Conservation (phyloP, 371 early-diverging fungal species). For the Mortierella sp. region DNA sequence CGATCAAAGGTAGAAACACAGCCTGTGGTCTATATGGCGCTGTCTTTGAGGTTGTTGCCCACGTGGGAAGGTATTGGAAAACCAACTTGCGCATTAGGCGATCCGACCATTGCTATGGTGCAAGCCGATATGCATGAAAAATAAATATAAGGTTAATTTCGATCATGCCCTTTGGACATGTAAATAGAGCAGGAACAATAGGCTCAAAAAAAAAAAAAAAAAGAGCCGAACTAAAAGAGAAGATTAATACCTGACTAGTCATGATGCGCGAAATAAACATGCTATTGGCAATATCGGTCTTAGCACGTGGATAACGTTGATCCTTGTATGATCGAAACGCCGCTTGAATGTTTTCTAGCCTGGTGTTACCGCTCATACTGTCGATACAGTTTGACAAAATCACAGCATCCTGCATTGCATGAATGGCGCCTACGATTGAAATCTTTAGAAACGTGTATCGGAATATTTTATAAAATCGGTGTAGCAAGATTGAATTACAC, state of each 20-base stretch:
- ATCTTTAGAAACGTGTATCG: too few species aligned
- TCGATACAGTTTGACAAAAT: slow-evolving; percentile 16
- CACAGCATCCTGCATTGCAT: slow-evolving; percentile 20
- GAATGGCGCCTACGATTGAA: slow-evolving; percentile 12
- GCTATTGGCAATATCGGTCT: not conserved
- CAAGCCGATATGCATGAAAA: too few species aligned
- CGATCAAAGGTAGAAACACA: not conserved
- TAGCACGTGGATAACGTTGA: slow-evolving; percentile 1
- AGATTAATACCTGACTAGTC: not conserved
- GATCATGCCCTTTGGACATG: too few species aligned
- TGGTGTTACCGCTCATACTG: not conserved
- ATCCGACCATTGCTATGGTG: not conserved
- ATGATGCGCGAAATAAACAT: not conserved
- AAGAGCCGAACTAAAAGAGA: too few species aligned
- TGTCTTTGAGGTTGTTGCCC: not conserved
- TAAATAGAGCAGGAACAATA: too few species aligned
- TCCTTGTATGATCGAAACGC: not conserved
- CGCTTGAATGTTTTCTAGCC: not conserved
- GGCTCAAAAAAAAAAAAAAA: too few species aligned
- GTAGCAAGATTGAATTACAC: too few species aligned
- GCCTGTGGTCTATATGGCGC: not conserved
- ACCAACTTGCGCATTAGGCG: not conserved
- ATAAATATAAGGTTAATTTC: too few species aligned
- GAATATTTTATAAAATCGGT: too few species aligned
- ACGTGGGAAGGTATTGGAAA: not conserved